Percentiles rank a stretch among this genome's conserved stretches.
phyloP scores from a whole-genome alignment of 2,329 filamentous ascomycete species.

The Thelonectria discophora region DNA sequence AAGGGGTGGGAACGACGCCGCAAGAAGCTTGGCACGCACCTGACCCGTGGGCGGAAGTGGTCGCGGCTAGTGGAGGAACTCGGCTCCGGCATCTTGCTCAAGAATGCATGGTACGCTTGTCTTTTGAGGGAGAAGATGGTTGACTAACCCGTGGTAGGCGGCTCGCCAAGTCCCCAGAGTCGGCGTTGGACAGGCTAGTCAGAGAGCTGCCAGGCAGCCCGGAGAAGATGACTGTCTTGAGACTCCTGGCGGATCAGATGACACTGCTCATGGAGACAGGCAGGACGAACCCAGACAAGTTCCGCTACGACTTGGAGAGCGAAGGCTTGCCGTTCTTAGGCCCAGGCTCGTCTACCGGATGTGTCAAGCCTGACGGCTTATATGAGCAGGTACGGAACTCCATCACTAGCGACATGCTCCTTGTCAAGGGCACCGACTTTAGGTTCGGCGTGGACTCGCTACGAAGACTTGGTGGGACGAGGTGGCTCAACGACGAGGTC shows the following conservation, averaged over 20 bases:
- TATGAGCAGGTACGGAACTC: background rate
- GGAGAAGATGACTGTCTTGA: constrained; percentile 16
- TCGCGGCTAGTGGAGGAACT: constrained; percentile 9
- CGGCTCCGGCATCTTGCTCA: constrained; percentile 16
- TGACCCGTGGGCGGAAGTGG: constrained; percentile 19
- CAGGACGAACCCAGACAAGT: constrained; percentile 9
- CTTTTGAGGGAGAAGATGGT: constrained; percentile 1
- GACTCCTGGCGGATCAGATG: constrained; percentile 13
- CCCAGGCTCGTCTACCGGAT: background rate
- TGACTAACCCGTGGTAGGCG: constrained; percentile 9
- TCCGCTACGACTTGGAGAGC: constrained; percentile 5
- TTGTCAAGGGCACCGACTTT: background rate
- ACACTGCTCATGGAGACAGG: constrained; percentile 11
- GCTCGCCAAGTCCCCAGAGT: constrained; percentile 16
- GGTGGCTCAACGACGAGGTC: constrained; percentile 4
- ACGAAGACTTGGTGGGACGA: background rate
- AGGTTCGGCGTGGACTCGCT: background rate
- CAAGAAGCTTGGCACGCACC: constrained; percentile 11
- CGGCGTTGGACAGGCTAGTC: constrained; percentile 6
- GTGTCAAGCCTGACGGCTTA: constrained; percentile 1
- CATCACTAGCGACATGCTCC: background rate
- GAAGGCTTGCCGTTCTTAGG: background rate
- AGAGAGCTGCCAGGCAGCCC: constrained; percentile 8
- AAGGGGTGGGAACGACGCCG: constrained; percentile 2
- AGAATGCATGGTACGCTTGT: constrained; percentile 16